Conservation (phyloP, 2,329 filamentous ascomycete species). For the Metarhizium brunneum region DNA sequence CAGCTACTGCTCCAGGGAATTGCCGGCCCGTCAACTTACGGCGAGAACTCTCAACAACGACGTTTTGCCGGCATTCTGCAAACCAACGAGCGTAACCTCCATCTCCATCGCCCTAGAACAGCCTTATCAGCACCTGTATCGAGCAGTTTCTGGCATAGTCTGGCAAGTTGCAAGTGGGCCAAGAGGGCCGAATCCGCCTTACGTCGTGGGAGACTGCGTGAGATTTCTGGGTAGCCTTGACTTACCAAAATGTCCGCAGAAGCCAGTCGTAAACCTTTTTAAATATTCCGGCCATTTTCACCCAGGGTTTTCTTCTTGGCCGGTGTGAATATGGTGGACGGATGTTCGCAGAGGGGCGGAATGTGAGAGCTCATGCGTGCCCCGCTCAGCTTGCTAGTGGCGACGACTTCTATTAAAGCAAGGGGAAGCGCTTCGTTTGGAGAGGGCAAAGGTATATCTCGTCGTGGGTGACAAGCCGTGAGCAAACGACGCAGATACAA, state of each 20-base stretch:
- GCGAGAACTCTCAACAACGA: slow-evolving; percentile 87
- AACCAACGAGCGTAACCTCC: slow-evolving; percentile 98
- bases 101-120: slow-evolving; percentile 84
- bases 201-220: not conserved
- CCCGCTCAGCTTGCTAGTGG: not conserved
- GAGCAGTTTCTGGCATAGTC: slow-evolving; percentile 4
- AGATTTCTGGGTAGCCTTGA: slow-evolving; percentile 14
- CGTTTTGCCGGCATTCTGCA: slow-evolving; percentile 98
- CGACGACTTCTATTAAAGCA: not conserved
- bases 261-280: slow-evolving; percentile 97
- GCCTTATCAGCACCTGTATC: slow-evolving; percentile 12
- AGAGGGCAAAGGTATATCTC: not conserved
- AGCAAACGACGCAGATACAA: slow-evolving; percentile 1
- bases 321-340: not conserved
- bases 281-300: slow-evolving; percentile 79
- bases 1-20: slow-evolving; percentile 9
- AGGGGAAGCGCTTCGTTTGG: not conserved
- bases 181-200: not conserved
- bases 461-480: not conserved
- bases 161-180: not conserved
- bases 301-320: not conserved
- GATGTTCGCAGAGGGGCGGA: not conserved
- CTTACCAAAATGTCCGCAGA: slow-evolving; percentile 92
- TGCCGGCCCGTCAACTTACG: slow-evolving; percentile 50
- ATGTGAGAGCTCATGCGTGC: not conserved